phyloP scores from a whole-genome alignment of 495 filamentous ascomycete species.

The Aspergillus panamensis region DNA sequence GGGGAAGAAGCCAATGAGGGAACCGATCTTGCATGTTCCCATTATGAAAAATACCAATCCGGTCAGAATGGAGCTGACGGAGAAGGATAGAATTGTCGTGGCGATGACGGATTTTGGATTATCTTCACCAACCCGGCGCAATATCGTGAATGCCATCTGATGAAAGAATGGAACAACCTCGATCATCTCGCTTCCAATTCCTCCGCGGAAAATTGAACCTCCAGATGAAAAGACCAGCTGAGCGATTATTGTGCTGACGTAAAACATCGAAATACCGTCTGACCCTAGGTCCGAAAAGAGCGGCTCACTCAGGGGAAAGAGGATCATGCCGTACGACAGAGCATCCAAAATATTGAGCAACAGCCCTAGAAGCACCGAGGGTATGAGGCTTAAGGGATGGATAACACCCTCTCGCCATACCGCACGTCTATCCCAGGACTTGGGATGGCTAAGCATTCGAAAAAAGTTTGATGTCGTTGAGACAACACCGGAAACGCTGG shows the following conservation, averaged over 20 bases:
- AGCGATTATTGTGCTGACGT: constrained; percentile 92
- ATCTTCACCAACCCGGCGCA: constrained; percentile 70
- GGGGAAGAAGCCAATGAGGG: constrained; percentile 93
- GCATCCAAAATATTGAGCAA: constrained; percentile 92
- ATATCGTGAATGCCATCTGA: constrained; percentile 90
- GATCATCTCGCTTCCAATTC: constrained; percentile 96
- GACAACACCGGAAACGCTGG: constrained; percentile 11
- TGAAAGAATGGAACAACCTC: constrained; percentile 98
- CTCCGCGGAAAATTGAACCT: constrained; percentile 86
- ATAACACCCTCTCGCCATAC: constrained; percentile 63
- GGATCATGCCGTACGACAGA: constrained; percentile 93
- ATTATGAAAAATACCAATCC: constrained; percentile 88
- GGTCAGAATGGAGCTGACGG: constrained; percentile 86
- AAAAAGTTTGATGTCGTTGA: constrained; percentile 26
- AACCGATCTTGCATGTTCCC: constrained; percentile 79
- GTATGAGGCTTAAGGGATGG: constrained; percentile 65
- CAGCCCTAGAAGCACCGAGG: constrained; percentile 82
- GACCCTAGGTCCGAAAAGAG: constrained; percentile 80
- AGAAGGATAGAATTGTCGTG: constrained; percentile 87
- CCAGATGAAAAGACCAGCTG: constrained; percentile 86
- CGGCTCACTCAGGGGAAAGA: constrained; percentile 84
- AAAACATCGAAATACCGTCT: constrained; percentile 97
- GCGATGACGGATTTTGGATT: constrained; percentile 82
- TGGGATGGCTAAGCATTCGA: constrained; percentile 50
- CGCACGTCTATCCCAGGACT: constrained; percentile 64